These are phyloP conservation scores for Leccinellum luteum DNA, from an alignment of 768 basidiomycete genomes.

Conservation along the genomic window DNA sequence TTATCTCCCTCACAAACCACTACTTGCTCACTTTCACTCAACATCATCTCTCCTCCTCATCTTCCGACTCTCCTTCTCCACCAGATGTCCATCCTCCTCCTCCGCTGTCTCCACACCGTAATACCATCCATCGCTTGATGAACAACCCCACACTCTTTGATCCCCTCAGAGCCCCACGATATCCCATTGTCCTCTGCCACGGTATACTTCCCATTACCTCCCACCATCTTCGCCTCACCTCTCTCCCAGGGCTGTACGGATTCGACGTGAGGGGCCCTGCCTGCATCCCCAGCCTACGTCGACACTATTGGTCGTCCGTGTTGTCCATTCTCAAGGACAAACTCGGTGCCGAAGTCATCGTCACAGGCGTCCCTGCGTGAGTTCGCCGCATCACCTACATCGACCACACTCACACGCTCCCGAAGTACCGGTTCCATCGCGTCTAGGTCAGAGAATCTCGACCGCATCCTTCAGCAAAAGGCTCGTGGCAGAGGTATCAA, in stretches of 20 bases:
- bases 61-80: background rate
- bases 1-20: constrained; percentile 66
- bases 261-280: constrained; percentile 88
- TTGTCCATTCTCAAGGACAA: constrained; percentile 74
- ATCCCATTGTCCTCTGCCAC: constrained; percentile 94
- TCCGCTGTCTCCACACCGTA: constrained; percentile 29
- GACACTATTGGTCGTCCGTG: constrained; percentile 95
- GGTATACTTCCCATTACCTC: constrained; percentile 43
- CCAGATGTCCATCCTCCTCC: constrained; percentile 11
- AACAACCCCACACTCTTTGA: constrained; percentile 75
- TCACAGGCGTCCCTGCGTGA: constrained; percentile 91
- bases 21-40: background rate
- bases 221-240: background rate
- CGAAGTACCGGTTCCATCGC: constrained; percentile 84
- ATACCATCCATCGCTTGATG: constrained; percentile 68
- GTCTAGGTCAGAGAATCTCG: constrained; percentile 72
- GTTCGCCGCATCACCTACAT: constrained; percentile 24
- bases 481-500: constrained; percentile 82
- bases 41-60: background rate
- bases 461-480: constrained; percentile 64
- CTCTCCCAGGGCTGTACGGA: constrained; percentile 78
- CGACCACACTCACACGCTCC: background rate
- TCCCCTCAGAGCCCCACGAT: constrained; percentile 74
- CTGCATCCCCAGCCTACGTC: constrained; percentile 72
- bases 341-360: constrained; percentile 91